These are phyloP conservation scores for Alnus glutinosa DNA, from an alignment of 306 rosid species.

Conservation along the genomic window DNA sequence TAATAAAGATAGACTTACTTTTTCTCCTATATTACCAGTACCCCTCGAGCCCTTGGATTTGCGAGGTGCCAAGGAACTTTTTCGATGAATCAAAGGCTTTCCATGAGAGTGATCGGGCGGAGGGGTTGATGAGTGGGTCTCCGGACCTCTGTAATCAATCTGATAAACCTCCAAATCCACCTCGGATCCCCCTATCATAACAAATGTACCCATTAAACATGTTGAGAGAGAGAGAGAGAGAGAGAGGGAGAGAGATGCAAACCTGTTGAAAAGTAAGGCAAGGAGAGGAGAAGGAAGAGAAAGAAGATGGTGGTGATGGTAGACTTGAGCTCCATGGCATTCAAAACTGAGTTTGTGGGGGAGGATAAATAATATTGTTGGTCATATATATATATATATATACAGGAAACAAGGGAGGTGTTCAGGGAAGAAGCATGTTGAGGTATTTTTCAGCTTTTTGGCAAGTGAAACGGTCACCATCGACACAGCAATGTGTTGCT, in stretches of 20 bases:
- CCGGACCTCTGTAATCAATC: slow-evolving; percentile 95
- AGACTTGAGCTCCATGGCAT: slow-evolving; percentile 59
- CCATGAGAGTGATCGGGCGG: slow-evolving; percentile 62
- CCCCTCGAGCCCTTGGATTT: slow-evolving; percentile 31
- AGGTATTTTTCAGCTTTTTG: slow-evolving; percentile 26
- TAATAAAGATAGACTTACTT: too few relatives aligned
- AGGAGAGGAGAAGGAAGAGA: slow-evolving; percentile 47
- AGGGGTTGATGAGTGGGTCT: slow-evolving; percentile 76
- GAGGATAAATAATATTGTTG: neutral
- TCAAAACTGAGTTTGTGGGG: neutral
- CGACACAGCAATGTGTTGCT: slow-evolving; percentile 52
- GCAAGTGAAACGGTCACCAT: slow-evolving; percentile 47
- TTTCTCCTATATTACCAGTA: slow-evolving; percentile 19
- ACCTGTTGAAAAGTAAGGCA: slow-evolving; percentile 52
- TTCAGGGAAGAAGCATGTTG: slow-evolving; percentile 31
- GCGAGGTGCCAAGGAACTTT: slow-evolving; percentile 25
- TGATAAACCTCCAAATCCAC: slow-evolving; percentile 59
- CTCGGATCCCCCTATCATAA: slow-evolving; percentile 37
- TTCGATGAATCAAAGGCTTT: slow-evolving; percentile 31
- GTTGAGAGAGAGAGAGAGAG: slow-evolving; percentile 7
- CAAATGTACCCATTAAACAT: neutral
- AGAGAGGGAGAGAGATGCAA: slow-evolving; percentile 6
- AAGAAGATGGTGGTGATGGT: slow-evolving; percentile 36
- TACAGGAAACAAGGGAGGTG: neutral
- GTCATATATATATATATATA: neutral